Conservation (phyloP, 73 alveolate species). For the Uronychia setigera region DNA sequence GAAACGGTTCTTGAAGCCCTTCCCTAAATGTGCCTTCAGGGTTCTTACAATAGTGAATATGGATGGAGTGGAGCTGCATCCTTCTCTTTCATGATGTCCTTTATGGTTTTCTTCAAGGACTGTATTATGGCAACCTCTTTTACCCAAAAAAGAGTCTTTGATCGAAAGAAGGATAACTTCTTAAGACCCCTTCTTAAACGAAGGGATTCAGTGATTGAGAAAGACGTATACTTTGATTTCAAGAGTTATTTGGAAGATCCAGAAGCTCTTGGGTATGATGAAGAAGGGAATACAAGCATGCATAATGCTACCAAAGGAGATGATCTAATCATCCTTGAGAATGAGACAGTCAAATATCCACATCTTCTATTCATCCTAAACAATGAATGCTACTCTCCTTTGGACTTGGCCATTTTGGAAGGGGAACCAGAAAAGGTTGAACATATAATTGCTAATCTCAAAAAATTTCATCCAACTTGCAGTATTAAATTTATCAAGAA, state of each 20-base stretch:
- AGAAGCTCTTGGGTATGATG: conserved; percentile 32
- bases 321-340: conserved; percentile 12
- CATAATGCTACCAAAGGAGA: conserved; percentile 26
- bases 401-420: conserved; percentile 24
- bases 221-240: conserved; percentile 18
- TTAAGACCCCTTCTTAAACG: conserved; percentile 26
- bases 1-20: conserved; percentile 28
- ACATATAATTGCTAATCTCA: conserved; percentile 21
- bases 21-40: conserved; percentile 22
- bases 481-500: conserved; percentile 24
- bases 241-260: conserved; percentile 33
- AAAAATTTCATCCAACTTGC: conserved; percentile 12
- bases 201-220: not conserved
- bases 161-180: conserved; percentile 3
- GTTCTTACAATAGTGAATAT: conserved; percentile 8
- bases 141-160: conserved; percentile 18
- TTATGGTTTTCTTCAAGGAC: conserved; percentile 31
- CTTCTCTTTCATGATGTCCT: conserved; percentile 39
- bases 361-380: conserved; percentile 41
- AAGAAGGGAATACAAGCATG: conserved; percentile 45
- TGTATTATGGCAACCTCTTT: conserved; percentile 13
- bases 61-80: conserved; percentile 15
- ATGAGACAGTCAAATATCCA: conserved; percentile 16
- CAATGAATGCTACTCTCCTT: conserved; percentile 26
- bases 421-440: conserved; percentile 25